Evolutionary conservation across 495 filamentous ascomycete species (phyloP).

Genomic region (Penicillium crystallinum): DNA sequence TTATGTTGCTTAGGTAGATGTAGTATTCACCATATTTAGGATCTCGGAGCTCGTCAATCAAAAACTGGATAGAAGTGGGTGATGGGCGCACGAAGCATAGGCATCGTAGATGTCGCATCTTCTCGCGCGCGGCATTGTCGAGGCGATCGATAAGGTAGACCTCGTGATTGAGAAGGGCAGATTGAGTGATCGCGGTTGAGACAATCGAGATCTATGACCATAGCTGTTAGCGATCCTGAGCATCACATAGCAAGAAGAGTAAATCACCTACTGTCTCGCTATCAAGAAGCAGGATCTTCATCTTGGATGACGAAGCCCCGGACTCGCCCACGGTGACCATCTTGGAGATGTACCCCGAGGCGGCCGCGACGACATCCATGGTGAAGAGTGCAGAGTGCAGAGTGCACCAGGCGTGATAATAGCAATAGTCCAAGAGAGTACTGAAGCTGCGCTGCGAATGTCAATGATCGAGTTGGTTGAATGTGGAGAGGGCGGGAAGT

Average conservation of each 20-base stretch:
- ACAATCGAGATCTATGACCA: conserved; percentile 67
- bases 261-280: conserved; percentile 73
- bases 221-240: conserved; percentile 14
- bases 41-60: conserved; percentile 93
- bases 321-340: conserved; percentile 88
- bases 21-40: conserved; percentile 98
- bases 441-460: neutral
- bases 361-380: conserved; percentile 92
- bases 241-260: conserved; percentile 7
- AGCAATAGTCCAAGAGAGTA: neutral
- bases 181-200: conserved; percentile 93
- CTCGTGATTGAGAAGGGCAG: conserved; percentile 90
- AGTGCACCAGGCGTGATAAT: conserved; percentile 6
- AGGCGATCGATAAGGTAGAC: conserved; percentile 96
- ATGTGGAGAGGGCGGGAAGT: conserved; percentile 22
- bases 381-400: conserved; percentile 17
- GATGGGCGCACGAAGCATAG: conserved; percentile 90
- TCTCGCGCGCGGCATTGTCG: conserved; percentile 85
- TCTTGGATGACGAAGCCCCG: conserved; percentile 76
- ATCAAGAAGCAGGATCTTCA: conserved; percentile 97
- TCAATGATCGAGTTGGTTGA: conserved; percentile 6
- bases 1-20: conserved; percentile 93
- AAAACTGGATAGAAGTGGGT: conserved; percentile 80
- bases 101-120: conserved; percentile 95
- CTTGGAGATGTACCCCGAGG: conserved; percentile 94